Conservation (phyloP, 139 green algal genomes). For the Choricystis sp. region DNA sequence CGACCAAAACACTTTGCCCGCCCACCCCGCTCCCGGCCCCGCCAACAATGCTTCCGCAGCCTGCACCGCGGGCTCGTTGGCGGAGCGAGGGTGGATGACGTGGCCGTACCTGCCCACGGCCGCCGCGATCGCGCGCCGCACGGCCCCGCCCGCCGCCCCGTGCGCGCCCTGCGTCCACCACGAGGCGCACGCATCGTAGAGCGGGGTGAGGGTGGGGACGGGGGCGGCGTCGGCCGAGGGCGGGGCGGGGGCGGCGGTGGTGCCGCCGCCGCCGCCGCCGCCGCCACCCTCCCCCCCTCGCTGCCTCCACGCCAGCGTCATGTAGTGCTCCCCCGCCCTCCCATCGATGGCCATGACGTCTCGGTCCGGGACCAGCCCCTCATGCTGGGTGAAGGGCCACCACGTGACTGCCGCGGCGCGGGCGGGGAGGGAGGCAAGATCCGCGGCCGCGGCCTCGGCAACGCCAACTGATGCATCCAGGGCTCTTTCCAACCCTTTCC, state of each 20-base stretch:
- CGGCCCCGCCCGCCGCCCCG: neutral
- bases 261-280: neutral
- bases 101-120: constrained; percentile 76
- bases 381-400: constrained; percentile 98
- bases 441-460: too few species aligned
- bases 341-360: constrained; percentile 71
- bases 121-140: constrained; percentile 41
- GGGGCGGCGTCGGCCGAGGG: constrained; percentile 4
- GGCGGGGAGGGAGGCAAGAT: too few species aligned
- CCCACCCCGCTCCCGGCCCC: constrained; percentile 54
- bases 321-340: constrained; percentile 65
- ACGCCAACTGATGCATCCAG: too few species aligned
- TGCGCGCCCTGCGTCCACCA: constrained; percentile 89
- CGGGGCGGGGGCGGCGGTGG: neutral
- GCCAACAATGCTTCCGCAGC: constrained; percentile 32
- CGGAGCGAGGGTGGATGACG: constrained; percentile 84
- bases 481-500: too few species aligned
- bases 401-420: too few species aligned
- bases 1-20: constrained; percentile 64
- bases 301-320: constrained; percentile 22
- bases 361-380: neutral
- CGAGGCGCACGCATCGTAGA: constrained; percentile 79
- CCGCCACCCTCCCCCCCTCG: neutral
- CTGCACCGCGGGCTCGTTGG: constrained; percentile 40
- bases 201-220: constrained; percentile 12